Base-by-base conservation (phyloP, 441 rosid genomes). In the Eruca vesicaria region DNA sequence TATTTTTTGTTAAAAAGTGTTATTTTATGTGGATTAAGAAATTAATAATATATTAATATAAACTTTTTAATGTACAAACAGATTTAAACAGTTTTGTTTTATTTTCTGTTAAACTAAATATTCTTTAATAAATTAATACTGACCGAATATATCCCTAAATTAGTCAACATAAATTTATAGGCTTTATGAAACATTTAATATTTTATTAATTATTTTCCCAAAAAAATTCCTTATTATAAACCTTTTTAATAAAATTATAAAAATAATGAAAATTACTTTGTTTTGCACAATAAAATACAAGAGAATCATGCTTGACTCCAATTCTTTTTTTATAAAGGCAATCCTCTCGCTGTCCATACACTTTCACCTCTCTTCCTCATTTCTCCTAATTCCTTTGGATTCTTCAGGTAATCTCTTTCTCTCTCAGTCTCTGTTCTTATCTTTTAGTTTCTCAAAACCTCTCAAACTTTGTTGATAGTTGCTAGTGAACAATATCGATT, bases 391-490 rank as follows among this genome's bases (percentile, higher is more conserved):
- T 20, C 12, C 18, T 20, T 53, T 5, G 28, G 5, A 7, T 6
- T 2, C 9, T 57, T 26, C 16, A 28, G 20, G 12, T 60, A 9
- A 16, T 16, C 19, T 0, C 15, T 11, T 18, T n/a, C 10, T 2
- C 11, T 23, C 48, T 38, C 48, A 38, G 48, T 12, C 48, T 6
- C 15, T 38, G 15, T 1, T 12, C 48, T 38, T 38, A 35, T 71
- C 36, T 50, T 58, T 21, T 28, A 28, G 15, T 26, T 52, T 10
- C 0, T 38, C 38, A 67, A n/a, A 73, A 78, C 53, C 69, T 55
- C 77, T 72, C 18, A 0, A 67, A 61, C 77, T 62, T 61, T 29
- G 65, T n/a, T 35, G 48, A 45, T 59, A 57, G 21, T 41, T 77
- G 7, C 75, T 8, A 10, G 32, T 48, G 14, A 60, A 60, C 48